Evolutionary conservation across 495 filamentous ascomycete species (phyloP).

Genomic region (Bacidia rubella): DNA sequence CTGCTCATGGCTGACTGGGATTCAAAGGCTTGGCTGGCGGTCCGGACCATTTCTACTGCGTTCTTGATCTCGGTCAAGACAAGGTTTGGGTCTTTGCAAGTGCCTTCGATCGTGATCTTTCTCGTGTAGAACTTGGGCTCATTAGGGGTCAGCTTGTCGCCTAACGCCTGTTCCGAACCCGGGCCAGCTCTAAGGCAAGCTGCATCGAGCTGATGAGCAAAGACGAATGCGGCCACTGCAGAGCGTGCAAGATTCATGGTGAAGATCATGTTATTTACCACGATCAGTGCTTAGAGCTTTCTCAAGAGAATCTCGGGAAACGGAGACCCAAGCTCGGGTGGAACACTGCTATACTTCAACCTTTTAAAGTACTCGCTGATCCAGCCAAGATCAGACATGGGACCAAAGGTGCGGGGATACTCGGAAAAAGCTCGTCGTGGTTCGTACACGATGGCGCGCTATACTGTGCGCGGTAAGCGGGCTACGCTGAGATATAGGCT

Average conservation of each 20-base stretch:
- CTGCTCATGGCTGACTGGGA: not conserved
- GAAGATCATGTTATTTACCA: too few species aligned
- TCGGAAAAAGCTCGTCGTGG: too few species aligned
- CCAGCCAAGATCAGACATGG: too few species aligned
- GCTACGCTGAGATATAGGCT: too few species aligned
- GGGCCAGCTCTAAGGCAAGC: not conserved
- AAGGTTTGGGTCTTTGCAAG: not conserved
- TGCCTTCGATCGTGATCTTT: not conserved
- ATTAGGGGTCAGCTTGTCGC: not conserved
- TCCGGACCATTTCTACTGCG: not conserved
- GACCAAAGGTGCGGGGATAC: too few species aligned
- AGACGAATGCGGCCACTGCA: not conserved
- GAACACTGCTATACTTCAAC: too few species aligned
- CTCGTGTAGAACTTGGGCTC: not conserved
- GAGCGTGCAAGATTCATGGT: not conserved
- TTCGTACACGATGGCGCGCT: too few species aligned
- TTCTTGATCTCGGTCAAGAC: not conserved
- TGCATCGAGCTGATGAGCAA: not conserved
- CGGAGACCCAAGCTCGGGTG: too few species aligned
- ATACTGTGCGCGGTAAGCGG: too few species aligned
- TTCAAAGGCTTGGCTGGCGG: not conserved
- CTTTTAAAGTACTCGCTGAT: too few species aligned
- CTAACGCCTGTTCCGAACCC: not conserved
- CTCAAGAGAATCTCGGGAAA: too few species aligned
- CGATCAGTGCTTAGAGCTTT: too few species aligned